Base-by-base conservation (phyloP, 768 basidiomycete genomes). In the Auricularia auricula-judae region DNA sequence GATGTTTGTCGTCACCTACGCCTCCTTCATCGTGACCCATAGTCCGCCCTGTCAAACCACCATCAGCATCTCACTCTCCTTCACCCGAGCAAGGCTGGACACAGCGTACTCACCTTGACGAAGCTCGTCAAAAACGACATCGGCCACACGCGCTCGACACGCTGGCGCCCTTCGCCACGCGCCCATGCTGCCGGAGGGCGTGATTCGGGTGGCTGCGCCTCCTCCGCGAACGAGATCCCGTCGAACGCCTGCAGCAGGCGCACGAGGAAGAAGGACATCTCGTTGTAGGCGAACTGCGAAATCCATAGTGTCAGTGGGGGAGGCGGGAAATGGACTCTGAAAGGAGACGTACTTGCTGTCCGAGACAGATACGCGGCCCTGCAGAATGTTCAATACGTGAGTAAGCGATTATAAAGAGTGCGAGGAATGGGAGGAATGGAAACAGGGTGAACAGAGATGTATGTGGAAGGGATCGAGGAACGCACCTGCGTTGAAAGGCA, bases 351-450 rank as follows among this genome's bases (percentile, higher is more conserved):
- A 75, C 73, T 72, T 80, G 79, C 66, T 81, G 79, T 0, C 81
- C 86, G 8, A 86, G 77, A 64, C 86, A 87, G 66, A 85, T 84
- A 10, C 86, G 77, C 4, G 86, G 86, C 1, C 84, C 65, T 64
- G 62, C 60, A 10, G 12, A 29, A 29, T 29, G 29, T 29, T 29
- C 29, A 29, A 29, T 29, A 29, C 29, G 29, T 29, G 29, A 29
- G 29, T 29, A 29, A 29, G 29, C 29, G 29, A 29, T 29, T 29
- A 29, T 29, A 29, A 29, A 29, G 34, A 23, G 44, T 3, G 36
- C 11, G 61, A 43, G 10, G 34, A 61, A 36, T 64, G 33, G 18
- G 21, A 3, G 3, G n/a, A 12, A 39, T n/a, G 16, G 29, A 61
- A 36, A 39, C n/a, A 21, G 16, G 21, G 23, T 43, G 42, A 21